Conservation (phyloP, 2,329 filamentous ascomycete genomes). For the Botrytis sinoallii region DNA sequence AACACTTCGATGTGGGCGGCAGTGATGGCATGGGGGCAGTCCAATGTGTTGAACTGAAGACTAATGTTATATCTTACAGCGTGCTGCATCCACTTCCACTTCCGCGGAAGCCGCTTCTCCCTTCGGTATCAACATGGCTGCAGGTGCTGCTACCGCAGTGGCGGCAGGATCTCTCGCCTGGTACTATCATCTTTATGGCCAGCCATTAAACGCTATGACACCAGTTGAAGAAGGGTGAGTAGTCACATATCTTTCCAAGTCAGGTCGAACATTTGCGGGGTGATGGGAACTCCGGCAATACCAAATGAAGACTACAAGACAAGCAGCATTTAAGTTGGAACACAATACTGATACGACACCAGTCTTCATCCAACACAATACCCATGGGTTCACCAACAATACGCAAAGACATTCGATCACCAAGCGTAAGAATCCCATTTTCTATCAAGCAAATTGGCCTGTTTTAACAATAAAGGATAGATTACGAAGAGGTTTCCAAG, state of each 20-base stretch:
- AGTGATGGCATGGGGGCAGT: background rate
- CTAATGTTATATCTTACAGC: constrained; percentile 49
- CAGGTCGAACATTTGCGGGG: background rate
- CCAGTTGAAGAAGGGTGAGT: constrained; percentile 97
- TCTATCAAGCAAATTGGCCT: background rate
- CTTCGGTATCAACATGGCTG: constrained; percentile 81
- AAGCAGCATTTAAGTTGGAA: constrained; percentile 18
- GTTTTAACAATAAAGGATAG: constrained; percentile 46
- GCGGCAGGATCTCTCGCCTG: constrained; percentile 88
- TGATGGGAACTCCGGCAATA: background rate
- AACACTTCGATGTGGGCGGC: constrained; percentile 31
- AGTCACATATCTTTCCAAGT: background rate
- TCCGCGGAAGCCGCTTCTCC: constrained; percentile 69
- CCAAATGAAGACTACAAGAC: constrained; percentile 10
- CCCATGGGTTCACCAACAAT: constrained; percentile 92
- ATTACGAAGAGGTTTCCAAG: constrained; percentile 97
- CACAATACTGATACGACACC: constrained; percentile 12
- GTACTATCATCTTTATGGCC: constrained; percentile 96
- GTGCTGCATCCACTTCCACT: constrained; percentile 62
- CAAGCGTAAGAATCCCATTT: constrained; percentile 69
- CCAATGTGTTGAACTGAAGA: constrained; percentile 24
- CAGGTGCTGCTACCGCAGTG: constrained; percentile 79
- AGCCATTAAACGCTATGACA: constrained; percentile 82
- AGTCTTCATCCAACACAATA: constrained; percentile 91
- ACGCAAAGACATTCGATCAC: constrained; percentile 95